Evolutionary conservation across 2,329 filamentous ascomycete genomes (phyloP), one percentile per base, ranked within the genome.

Genomic region (Elsinoe necatrix): DNA sequence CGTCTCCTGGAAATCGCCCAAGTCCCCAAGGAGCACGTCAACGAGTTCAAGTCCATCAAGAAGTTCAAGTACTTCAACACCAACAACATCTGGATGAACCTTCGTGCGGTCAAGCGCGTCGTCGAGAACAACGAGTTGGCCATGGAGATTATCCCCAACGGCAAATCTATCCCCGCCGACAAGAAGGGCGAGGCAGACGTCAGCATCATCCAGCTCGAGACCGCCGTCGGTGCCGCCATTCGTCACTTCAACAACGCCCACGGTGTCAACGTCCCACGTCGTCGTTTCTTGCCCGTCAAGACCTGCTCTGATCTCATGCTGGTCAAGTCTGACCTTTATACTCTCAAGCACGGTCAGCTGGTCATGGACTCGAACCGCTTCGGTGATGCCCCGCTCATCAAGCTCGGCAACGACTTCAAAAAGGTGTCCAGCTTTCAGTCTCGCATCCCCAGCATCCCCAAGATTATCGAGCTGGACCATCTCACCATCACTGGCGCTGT

Each of bases 31-130:
- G 89, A 98, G 80, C 93, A 98, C 77, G 89, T 93, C 73, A 97
- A 98, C 78, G 93, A 98, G 79, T 98, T 98, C 89, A 98, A 98
- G 85, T 96, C 91, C 50, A 98, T 98, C 82, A 98, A 98, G 86
- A 98, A 98, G 83, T 98, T 98, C 87, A 96, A 95, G 83, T 98
- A 98, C 85, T 98, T 98, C 86, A 98, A 98, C 84, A 98, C 93
- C 76, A 98, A 98, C 87, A 98, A 98, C 83, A 96, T 98, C 77
- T 98, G 93, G 93, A 87, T 98, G 81, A 95, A 95, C 79, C 82
- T 96, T 67, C 85, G 89, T 72, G 93, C 93, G 65, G 87, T 98
- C 77, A 97, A 97, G 86, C 91, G 93, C 60, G 90, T 98, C 56
- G 93, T 98, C 6, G 93, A 97, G 83, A 90, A 95, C 75, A 89